Percentiles rank a stretch among this genome's conserved stretches.
Evolutionary conservation across 2,329 filamentous ascomycete genomes (phyloP).

Genomic region (Coniosporium tulheliwenetii): DNA sequence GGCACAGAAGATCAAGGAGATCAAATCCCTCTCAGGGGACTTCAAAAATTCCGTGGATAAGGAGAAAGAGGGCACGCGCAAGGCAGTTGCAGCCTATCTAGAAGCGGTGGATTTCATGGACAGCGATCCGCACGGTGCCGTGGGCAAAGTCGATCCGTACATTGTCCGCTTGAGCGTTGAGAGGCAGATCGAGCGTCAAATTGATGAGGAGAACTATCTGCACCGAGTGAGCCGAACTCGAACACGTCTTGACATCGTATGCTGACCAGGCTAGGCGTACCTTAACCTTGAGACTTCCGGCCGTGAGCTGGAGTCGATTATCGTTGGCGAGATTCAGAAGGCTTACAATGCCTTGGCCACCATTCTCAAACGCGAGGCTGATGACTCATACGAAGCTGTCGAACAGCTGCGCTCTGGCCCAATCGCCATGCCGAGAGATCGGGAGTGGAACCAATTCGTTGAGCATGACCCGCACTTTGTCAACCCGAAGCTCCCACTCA

Average conservation of each 20-base stretch:
- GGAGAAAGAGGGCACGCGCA: constrained; percentile 75
- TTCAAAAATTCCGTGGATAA: constrained; percentile 96
- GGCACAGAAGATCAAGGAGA: constrained; percentile 95
- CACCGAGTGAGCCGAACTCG: constrained; percentile 52
- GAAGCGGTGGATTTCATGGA: constrained; percentile 70
- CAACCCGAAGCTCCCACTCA: constrained; percentile 64
- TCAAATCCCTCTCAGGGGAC: constrained; percentile 81
- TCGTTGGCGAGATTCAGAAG: constrained; percentile 95
- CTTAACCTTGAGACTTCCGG: constrained; percentile 89
- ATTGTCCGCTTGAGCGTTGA: constrained; percentile 76
- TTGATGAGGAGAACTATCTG: constrained; percentile 94
- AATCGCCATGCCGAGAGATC: constrained; percentile 83
- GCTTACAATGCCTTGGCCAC: constrained; percentile 88
- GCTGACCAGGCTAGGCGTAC: constrained; percentile 48
- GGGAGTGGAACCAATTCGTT: constrained; percentile 79
- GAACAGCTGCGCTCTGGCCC: constrained; percentile 74
- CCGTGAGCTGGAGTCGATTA: constrained; percentile 86
- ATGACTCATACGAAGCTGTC: constrained; percentile 60
- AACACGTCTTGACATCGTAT: neutral
- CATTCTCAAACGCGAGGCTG: constrained; percentile 81
- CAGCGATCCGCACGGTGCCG: constrained; percentile 55
- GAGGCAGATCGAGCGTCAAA: constrained; percentile 76
- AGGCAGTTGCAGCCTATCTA: constrained; percentile 64
- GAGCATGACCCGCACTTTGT: constrained; percentile 72
- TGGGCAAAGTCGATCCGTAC: constrained; percentile 84